A percentile compares a stretch with the other conserved stretches of the same genome.
Conservation (phyloP, 805 yeast genomes). For the Candida chauliodis region DNA sequence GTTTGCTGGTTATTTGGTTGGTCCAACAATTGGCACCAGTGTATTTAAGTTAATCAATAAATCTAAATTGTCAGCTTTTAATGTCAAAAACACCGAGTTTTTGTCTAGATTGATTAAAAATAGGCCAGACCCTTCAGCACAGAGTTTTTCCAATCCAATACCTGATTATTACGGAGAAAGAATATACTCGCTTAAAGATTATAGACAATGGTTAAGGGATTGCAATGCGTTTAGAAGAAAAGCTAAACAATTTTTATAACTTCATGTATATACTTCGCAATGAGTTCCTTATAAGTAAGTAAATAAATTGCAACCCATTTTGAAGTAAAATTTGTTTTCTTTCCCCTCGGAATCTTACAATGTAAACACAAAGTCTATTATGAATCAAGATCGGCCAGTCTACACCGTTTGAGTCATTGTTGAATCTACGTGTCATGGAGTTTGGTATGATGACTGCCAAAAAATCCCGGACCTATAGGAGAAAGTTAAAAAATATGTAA, state of each 20-base stretch:
- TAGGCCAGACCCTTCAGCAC: constrained; percentile 90
- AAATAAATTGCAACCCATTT: too few relatives aligned
- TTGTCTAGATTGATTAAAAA: constrained; percentile 68
- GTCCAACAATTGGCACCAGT: constrained; percentile 75
- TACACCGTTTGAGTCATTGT: too few relatives aligned
- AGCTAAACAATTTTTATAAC: constrained; percentile 54
- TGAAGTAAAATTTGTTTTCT: too few relatives aligned
- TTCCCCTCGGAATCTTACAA: too few relatives aligned
- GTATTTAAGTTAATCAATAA: constrained; percentile 58
- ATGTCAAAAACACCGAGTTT: constrained; percentile 66
- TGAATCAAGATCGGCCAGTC: too few relatives aligned
- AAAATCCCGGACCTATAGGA: constrained; percentile 7
- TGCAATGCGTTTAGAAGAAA: constrained; percentile 87
- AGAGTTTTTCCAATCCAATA: constrained; percentile 88
- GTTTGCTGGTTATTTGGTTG: constrained; percentile 72
- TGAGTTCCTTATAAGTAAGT: neutral
- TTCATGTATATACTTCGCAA: neutral
- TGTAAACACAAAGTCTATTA: too few relatives aligned
- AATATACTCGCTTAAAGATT: constrained; percentile 78
- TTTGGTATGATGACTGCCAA: neutral
- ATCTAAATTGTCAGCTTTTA: constrained; percentile 43
- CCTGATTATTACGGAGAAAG: constrained; percentile 99
- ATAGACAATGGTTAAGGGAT: constrained; percentile 95
- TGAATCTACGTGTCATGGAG: too few relatives aligned
- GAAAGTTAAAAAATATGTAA: neutral